Percentiles rank a stretch among this genome's conserved stretches.
phyloP scores from a whole-genome alignment of 192 early-diverging fungal species.

The Linnemannia zychae region DNA sequence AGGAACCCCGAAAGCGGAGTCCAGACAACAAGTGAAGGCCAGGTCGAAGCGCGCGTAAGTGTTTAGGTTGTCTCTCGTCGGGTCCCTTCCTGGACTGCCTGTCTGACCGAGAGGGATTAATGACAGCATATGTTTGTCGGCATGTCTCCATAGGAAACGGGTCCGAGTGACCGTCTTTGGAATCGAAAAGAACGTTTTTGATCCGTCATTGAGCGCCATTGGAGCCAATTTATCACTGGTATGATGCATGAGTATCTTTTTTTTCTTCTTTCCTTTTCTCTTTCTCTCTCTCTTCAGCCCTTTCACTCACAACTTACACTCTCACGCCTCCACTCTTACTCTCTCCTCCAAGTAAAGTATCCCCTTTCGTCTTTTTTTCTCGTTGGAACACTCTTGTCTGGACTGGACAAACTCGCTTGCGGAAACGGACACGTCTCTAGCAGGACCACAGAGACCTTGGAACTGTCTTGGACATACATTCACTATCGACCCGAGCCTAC shows the following conservation, averaged over 20 bases:
- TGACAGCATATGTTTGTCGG: neutral
- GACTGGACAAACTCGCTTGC: neutral
- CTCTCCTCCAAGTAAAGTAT: neutral
- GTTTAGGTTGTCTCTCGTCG: neutral
- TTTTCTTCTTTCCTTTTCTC: neutral
- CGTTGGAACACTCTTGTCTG: neutral
- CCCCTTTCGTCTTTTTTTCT: neutral
- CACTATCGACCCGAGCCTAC: too few relatives aligned
- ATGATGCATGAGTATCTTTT: neutral
- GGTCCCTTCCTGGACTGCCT: too few relatives aligned
- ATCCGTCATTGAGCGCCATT: slow-evolving; percentile 5
- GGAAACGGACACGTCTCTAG: neutral
- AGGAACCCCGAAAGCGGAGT: slow-evolving; percentile 9
- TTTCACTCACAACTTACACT: neutral
- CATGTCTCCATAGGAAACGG: neutral
- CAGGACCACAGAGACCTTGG: too few relatives aligned
- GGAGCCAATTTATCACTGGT: neutral
- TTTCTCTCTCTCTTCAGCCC: neutral
- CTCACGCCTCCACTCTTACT: neutral
- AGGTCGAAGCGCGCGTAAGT: neutral
- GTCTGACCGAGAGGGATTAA: neutral
- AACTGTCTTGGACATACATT: neutral
- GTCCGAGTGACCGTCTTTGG: slow-evolving; percentile 39
- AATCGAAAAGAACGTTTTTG: slow-evolving; percentile 28
- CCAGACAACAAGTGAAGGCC: neutral